Base-by-base conservation (phyloP, 192 early-diverging fungal genomes). In the Entomortierella lignicola region DNA sequence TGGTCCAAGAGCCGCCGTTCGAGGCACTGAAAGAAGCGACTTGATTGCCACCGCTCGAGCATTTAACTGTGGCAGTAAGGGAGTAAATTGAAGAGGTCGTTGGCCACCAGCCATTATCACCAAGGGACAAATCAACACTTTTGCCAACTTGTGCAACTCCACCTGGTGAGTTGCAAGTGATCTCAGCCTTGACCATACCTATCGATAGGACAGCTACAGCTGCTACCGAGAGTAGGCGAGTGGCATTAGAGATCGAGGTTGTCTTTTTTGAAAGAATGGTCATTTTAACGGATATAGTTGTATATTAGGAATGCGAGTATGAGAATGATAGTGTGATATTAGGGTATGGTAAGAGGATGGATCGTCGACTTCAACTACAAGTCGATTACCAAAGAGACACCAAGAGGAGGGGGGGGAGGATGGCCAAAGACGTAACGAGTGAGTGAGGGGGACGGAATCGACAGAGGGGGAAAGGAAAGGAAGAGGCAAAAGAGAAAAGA, bases 81-180 rank as follows among this genome's bases (percentile, higher is more conserved):
- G 64, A 55, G 15, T 66, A 61, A 13, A 74, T 64, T 47, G 66
- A 63, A 2, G 30, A 5, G 4, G 64, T 50, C 56, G 31, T 54
- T 8, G 72, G 72, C 72, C 64, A 74, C 64, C 57, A 74, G 13
- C 57, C 59, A 37, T 55, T 74, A 34, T 66, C 71, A 20, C 63
- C 44, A 2, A 65, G 41, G 17, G 34, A 42, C n/a, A 74, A n/a
- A 2, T 32, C 15, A 39, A 74, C 71, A 5, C 34, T 31, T 34
- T 74, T 50, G 0, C 71, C 71, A 8, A 55, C 63, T 12, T 60
- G 53, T n/a, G 53, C 34, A 15, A 57, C 34, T 31, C 72, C 72
- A 26, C 65, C 34, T 0, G 72, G 72, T 20, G 72, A 77, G 11
- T 37, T 1, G 47, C 72, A 77, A 37, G 18, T 57, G 72, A 68